Conservation (phyloP, 2,329 filamentous ascomycete species). For the Exophiala phaeomuriformis region DNA sequence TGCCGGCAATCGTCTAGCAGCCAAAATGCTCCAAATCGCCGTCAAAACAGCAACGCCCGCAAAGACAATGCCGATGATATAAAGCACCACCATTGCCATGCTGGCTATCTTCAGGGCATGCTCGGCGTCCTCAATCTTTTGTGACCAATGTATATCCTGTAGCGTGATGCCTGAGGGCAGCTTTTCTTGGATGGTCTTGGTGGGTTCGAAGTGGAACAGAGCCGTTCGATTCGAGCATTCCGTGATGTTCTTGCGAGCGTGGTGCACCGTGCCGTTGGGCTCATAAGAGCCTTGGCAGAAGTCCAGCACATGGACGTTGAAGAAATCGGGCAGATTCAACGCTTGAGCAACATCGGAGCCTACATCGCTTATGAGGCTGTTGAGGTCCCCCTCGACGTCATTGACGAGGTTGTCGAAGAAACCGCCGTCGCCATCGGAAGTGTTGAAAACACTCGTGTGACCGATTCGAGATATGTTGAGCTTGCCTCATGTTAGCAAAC, state of each 20-base stretch:
- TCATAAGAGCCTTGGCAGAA: constrained; percentile 47
- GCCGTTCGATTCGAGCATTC: constrained; percentile 48
- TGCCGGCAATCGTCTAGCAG: constrained; percentile 40
- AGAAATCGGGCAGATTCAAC: constrained; percentile 54
- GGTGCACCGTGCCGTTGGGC: constrained; percentile 30
- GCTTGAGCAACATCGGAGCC: constrained; percentile 38
- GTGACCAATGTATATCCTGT: constrained; percentile 50
- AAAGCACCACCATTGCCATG: constrained; percentile 51
- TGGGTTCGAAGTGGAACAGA: constrained; percentile 53
- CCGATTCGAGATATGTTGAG: constrained; percentile 54
- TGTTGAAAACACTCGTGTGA: constrained; percentile 30
- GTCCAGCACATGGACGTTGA: constrained; percentile 54
- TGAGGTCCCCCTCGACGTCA: constrained; percentile 38
- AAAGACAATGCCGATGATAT: constrained; percentile 50
- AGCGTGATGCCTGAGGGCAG: constrained; percentile 46
- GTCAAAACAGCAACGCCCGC: constrained; percentile 46
- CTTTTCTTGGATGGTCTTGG: constrained; percentile 42
- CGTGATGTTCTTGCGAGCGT: constrained; percentile 47
- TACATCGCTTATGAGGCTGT: constrained; percentile 34
- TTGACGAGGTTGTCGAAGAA: constrained; percentile 33
- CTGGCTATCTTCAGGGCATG: constrained; percentile 44
- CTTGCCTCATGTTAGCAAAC: constrained; percentile 29
- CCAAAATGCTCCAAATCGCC: constrained; percentile 41
- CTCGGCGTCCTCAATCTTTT: constrained; percentile 49
- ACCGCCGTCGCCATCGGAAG: constrained; percentile 30